Evolutionary conservation across 352 stramenopile species (phyloP).

Genomic region (Globisporangium ultimum): DNA sequence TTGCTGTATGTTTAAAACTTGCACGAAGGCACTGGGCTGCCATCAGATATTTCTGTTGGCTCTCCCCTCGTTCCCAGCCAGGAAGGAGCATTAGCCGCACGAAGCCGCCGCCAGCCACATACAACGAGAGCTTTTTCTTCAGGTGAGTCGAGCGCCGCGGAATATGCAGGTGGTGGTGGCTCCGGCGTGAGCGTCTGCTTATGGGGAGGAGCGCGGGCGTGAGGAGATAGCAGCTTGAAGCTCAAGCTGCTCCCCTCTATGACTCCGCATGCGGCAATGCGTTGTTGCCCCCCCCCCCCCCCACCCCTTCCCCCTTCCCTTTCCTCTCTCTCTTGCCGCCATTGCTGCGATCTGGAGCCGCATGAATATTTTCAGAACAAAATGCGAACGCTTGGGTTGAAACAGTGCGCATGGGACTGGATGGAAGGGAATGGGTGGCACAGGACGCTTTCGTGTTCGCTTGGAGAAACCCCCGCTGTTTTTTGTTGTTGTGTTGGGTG

Average conservation of each 20-base stretch:
- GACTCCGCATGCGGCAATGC: too few relatives aligned
- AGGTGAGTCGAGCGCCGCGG: conserved; percentile 11
- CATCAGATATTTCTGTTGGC: conserved; percentile 40
- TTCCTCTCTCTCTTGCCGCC: too few relatives aligned
- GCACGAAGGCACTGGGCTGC: background rate
- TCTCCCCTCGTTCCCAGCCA: conserved; percentile 8
- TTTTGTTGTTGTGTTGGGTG: too few relatives aligned
- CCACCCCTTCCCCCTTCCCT: too few relatives aligned
- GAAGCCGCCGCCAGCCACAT: conserved; percentile 16
- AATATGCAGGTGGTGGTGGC: background rate
- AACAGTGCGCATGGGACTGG: background rate
- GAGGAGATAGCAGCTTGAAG: too few relatives aligned
- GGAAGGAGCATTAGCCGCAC: background rate
- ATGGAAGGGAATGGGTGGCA: background rate
- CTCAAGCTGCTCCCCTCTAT: too few relatives aligned
- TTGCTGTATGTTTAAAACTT: background rate
- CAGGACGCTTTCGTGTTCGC: background rate
- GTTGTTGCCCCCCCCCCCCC: too few relatives aligned
- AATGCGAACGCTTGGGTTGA: background rate
- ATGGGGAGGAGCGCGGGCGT: background rate
- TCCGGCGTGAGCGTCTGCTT: conserved; percentile 2
- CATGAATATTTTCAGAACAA: background rate
- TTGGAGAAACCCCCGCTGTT: background rate
- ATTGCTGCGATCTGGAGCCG: too few relatives aligned
- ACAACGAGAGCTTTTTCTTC: conserved; percentile 20